Percentiles rank a stretch among this genome's conserved stretches.
These are phyloP conservation scores for Paraconiothyrium brasiliense DNA, from an alignment of 2,329 filamentous ascomycete species.

Conservation along the genomic window DNA sequence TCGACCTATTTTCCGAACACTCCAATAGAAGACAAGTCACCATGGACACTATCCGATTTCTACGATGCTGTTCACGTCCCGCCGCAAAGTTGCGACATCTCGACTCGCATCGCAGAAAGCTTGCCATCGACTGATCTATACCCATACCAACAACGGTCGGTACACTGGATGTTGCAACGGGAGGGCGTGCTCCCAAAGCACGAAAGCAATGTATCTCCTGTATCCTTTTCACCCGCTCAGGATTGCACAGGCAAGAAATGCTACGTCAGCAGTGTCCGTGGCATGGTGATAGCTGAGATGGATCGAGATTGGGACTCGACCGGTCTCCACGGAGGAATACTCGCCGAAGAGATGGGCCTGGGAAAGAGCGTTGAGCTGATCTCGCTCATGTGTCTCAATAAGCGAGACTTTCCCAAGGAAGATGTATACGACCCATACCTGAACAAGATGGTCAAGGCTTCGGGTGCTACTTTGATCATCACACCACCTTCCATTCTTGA, in stretches of 20 bases:
- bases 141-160: slow-evolving; percentile 75
- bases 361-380: slow-evolving; percentile 83
- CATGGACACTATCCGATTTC: slow-evolving; percentile 66
- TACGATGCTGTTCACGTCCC: slow-evolving; percentile 76
- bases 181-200: slow-evolving; percentile 64
- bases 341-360: slow-evolving; percentile 85
- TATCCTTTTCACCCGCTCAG: slow-evolving; percentile 56
- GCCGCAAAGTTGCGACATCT: slow-evolving; percentile 49
- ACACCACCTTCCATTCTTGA: slow-evolving; percentile 69
- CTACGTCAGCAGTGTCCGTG: slow-evolving; percentile 71
- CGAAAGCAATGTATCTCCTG: slow-evolving; percentile 34
- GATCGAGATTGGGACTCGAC: slow-evolving; percentile 53
- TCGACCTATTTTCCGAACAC: slow-evolving; percentile 33
- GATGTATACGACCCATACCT: slow-evolving; percentile 53
- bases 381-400: slow-evolving; percentile 73
- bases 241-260: slow-evolving; percentile 61
- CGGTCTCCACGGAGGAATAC: slow-evolving; percentile 65
- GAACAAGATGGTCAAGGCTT: slow-evolving; percentile 58
- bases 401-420: slow-evolving; percentile 42
- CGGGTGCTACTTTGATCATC: slow-evolving; percentile 69
- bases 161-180: slow-evolving; percentile 74
- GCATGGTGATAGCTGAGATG: slow-evolving; percentile 64
- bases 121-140: slow-evolving; percentile 62
- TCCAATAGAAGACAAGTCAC: slow-evolving; percentile 23
- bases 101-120: slow-evolving; percentile 40